Evolutionary conservation across 257 asterid species (phyloP).

Genomic region (Handroanthus guayacan): DNA sequence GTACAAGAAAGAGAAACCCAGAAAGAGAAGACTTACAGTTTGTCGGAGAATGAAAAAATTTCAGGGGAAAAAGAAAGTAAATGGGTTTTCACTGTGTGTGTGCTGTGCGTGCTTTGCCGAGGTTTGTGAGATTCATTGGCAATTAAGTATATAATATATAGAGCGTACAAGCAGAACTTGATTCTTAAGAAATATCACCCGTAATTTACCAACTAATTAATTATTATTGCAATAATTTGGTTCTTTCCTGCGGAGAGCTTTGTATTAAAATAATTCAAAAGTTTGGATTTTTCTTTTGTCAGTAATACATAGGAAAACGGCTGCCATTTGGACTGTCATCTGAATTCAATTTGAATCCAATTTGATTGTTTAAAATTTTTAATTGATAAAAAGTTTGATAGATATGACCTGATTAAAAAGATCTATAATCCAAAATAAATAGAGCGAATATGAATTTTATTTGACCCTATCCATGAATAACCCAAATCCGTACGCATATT

Average conservation of each 20-base stretch:
- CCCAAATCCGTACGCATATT: too few relatives aligned
- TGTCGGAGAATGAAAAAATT: not conserved
- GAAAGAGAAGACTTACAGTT: constrained; percentile 38
- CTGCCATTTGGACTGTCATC: too few relatives aligned
- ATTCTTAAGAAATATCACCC: constrained; percentile 20
- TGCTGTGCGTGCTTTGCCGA: not conserved
- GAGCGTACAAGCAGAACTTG: not conserved
- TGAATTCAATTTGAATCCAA: too few relatives aligned
- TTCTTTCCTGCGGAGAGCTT: not conserved
- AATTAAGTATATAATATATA: not conserved
- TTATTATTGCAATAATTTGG: not conserved
- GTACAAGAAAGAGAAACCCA: constrained; percentile 12
- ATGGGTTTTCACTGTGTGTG: not conserved
- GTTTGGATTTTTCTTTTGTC: constrained; percentile 16
- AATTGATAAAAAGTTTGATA: too few relatives aligned
- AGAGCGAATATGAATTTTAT: too few relatives aligned
- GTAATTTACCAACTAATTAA: constrained; percentile 20
- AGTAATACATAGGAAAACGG: not conserved
- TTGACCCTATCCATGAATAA: too few relatives aligned
- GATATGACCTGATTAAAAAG: too few relatives aligned
- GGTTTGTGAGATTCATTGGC: not conserved
- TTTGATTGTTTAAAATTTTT: too few relatives aligned
- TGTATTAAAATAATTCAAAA: not conserved
- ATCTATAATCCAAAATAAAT: too few relatives aligned
- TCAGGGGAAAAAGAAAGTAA: not conserved